Conservation (phyloP, 805 yeast species). For the Barnettozyma botsteinii region DNA sequence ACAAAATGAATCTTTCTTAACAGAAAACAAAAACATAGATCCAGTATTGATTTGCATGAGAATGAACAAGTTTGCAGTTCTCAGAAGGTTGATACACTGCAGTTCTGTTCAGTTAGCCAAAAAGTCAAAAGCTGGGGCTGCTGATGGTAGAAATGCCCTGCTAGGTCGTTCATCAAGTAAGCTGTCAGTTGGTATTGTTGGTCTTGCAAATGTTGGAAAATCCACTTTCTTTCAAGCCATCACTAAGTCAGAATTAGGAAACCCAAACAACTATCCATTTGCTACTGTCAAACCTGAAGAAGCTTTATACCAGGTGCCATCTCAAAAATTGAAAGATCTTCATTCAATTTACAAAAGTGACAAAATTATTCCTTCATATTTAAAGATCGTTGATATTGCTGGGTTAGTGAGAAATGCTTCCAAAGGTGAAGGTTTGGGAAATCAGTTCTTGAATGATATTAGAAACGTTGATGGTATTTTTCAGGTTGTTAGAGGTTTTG, state of each 20-base stretch:
- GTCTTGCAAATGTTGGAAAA: slow-evolving; percentile 76
- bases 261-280: slow-evolving; percentile 77
- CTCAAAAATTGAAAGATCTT: slow-evolving; percentile 51
- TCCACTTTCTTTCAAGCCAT: slow-evolving; percentile 79
- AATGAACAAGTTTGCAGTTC: neutral
- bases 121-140: slow-evolving; percentile 8
- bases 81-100: slow-evolving; percentile 11
- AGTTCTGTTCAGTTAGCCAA: slow-evolving; percentile 12
- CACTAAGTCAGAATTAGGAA: slow-evolving; percentile 62
- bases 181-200: slow-evolving; percentile 57
- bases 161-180: slow-evolving; percentile 26
- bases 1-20: neutral
- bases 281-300: slow-evolving; percentile 79
- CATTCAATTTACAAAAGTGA: slow-evolving; percentile 53
- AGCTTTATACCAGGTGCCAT: slow-evolving; percentile 67
- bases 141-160: slow-evolving; percentile 13
- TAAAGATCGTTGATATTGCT: slow-evolving; percentile 75
- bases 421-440: slow-evolving; percentile 81
- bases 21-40: no score
- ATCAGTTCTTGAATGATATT: slow-evolving; percentile 72
- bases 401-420: slow-evolving; percentile 79
- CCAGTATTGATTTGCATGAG: no score
- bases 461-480: slow-evolving; percentile 77
- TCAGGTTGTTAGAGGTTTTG: slow-evolving; percentile 73
- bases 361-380: slow-evolving; percentile 58